Evolutionary conservation across 441 rosid genomes (phyloP).

Genomic region (Adansonia gregorii): DNA sequence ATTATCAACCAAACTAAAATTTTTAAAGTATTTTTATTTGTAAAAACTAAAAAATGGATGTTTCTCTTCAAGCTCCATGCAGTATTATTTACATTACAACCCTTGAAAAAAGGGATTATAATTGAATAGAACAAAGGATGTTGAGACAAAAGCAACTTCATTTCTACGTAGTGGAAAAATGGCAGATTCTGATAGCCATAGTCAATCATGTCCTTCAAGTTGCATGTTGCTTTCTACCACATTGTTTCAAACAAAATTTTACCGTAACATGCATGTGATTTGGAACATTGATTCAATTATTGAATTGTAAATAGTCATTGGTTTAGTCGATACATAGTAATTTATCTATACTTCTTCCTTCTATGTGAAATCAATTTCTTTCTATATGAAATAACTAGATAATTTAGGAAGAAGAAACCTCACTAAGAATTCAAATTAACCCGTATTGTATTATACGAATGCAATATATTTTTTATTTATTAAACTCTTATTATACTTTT

Average conservation of each 20-base stretch:
- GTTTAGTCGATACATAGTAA: background rate
- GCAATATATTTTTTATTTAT: background rate
- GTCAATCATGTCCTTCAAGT: background rate
- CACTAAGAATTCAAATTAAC: background rate
- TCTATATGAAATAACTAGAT: background rate
- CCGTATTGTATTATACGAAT: background rate
- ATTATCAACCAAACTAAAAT: too few species aligned
- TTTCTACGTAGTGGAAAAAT: background rate
- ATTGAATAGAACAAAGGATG: background rate
- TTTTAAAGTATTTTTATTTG: too few species aligned
- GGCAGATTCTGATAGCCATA: background rate
- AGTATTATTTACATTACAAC: background rate
- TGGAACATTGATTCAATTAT: background rate
- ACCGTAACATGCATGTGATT: background rate
- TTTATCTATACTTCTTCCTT: too few species aligned
- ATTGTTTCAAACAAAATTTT: background rate
- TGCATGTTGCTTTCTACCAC: background rate
- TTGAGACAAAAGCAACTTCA: background rate
- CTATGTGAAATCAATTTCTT: too few species aligned
- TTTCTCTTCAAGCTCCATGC: background rate
- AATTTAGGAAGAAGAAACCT: background rate
- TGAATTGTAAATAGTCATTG: background rate
- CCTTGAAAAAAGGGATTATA: background rate
- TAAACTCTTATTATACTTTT: background rate
- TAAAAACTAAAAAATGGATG: background rate